Percentiles rank a stretch among this genome's conserved stretches.
Conservation (phyloP, 176 grass and related monocot genomes). For the Ensete ventricosum region DNA sequence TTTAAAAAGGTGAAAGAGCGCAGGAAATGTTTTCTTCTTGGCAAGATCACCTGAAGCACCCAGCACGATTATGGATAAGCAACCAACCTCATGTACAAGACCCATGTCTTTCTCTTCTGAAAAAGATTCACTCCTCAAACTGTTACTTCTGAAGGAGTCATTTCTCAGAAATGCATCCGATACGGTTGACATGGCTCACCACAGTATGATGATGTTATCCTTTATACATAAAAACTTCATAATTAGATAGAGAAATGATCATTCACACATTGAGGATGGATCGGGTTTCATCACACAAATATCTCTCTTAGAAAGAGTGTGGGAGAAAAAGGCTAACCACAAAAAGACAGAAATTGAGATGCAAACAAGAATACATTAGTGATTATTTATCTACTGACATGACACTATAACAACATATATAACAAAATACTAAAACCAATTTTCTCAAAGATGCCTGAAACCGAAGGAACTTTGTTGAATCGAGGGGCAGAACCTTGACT, state of each 20-base stretch:
- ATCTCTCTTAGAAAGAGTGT: not conserved
- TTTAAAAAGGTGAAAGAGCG: constrained; percentile 83
- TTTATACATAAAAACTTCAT: not conserved
- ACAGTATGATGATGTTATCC: not conserved
- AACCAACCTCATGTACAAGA: constrained; percentile 48
- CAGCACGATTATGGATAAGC: constrained; percentile 81
- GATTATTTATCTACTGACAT: no score
- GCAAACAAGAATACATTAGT: no score
- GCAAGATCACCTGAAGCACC: constrained; percentile 98
- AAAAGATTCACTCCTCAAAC: constrained; percentile 45
- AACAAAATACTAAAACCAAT: no score
- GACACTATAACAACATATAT: no score
- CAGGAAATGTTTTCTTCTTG: constrained; percentile 99
- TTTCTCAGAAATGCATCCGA: not conserved
- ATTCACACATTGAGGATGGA: not conserved
- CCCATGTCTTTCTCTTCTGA: constrained; percentile 43
- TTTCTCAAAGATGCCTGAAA: no score
- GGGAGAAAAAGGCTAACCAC: not conserved
- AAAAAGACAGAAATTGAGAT: not conserved
- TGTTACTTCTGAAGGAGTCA: constrained; percentile 22
- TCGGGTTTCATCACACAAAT: not conserved
- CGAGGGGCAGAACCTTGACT: no score
- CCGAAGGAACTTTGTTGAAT: no score
- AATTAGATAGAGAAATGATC: not conserved
- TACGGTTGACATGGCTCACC: constrained; percentile 11